Evolutionary conservation across 192 early-diverging fungal genomes (phyloP), one percentile per base, ranked within the genome.

Genomic region (Podila clonocystis): DNA sequence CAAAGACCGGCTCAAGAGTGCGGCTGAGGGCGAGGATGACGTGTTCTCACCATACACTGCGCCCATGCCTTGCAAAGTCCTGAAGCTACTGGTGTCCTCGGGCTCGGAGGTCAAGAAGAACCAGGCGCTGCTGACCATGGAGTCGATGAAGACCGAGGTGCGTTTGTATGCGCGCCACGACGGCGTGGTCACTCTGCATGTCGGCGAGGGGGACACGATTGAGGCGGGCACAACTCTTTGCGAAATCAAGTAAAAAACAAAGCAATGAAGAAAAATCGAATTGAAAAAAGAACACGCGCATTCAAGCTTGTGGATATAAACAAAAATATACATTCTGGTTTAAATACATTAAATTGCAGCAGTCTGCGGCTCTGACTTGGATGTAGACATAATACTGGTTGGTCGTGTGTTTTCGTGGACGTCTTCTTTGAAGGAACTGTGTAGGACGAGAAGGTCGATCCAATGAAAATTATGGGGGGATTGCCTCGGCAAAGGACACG

Each of bases 81-180:
- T 91, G 61, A 86, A 86, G 79, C 75, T 91, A 20, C 80, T 89
- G 36, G 70, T 77, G 28, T 75, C 87, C n/a, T 82, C 84, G 7
- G 89, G 89, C 0, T 75, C 87, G 0, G 62, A 58, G 7, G 87
- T 91, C 22, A 88, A 83, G 63, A 89, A 89, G 66, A 88, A 90
- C 45, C 84, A 86, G 48, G 74, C 85, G 9, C 74, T 91, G 36
- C 70, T 91, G 67, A 91, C 89, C 7, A 87, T 91, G 65, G 90
- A 91, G 69, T 87, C 88, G 29, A 91, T 91, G 89, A 91, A 91
- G 73, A 91, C 87, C 15, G 89, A 91, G 65, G 86, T 89, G 22
- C 88, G 87, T 63, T 70, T 91, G 22, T 84, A 85, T 58, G 82
- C 85, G 30, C 83, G 85, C 49, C 86, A 88, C 55, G 89, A 87